Percentiles rank a stretch among this genome's conserved stretches.
phyloP scores from a whole-genome alignment of 2,329 filamentous ascomycete genomes.

The Alternaria postmessia region DNA sequence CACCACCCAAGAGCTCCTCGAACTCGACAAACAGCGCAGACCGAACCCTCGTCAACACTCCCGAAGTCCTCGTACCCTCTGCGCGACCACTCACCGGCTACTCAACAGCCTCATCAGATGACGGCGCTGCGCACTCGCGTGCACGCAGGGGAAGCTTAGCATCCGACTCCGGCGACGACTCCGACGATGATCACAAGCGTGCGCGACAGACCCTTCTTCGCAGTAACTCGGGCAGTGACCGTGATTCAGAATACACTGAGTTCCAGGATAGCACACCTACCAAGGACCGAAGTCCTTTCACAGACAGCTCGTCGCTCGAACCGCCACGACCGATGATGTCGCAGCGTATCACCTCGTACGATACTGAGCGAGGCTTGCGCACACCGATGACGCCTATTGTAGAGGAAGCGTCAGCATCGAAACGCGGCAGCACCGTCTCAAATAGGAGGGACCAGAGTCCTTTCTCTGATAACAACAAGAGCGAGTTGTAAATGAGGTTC shows the following conservation, averaged over 20 bases:
- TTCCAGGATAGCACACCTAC: slow-evolving; percentile 48
- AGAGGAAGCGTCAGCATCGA: slow-evolving; percentile 55
- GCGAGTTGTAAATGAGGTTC: slow-evolving; percentile 30
- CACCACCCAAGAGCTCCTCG: slow-evolving; percentile 39
- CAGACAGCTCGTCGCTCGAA: slow-evolving; percentile 41
- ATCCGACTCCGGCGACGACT: slow-evolving; percentile 40
- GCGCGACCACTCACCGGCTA: slow-evolving; percentile 43
- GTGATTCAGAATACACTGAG: slow-evolving; percentile 45
- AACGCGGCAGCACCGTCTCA: slow-evolving; percentile 42
- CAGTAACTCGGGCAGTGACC: slow-evolving; percentile 31
- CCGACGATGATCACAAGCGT: slow-evolving; percentile 46
- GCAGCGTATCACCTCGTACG: slow-evolving; percentile 43
- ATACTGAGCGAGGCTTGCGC: slow-evolving; percentile 36
- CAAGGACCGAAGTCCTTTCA: slow-evolving; percentile 43
- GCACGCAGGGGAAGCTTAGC: slow-evolving; percentile 42
- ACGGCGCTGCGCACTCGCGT: slow-evolving; percentile 43
- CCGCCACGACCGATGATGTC: slow-evolving; percentile 33
- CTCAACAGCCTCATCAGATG: slow-evolving; percentile 44
- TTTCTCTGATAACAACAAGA: slow-evolving; percentile 45
- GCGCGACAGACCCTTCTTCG: slow-evolving; percentile 42
- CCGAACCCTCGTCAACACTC: slow-evolving; percentile 34
- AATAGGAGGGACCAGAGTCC: slow-evolving; percentile 43
- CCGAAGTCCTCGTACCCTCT: slow-evolving; percentile 34
- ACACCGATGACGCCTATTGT: slow-evolving; percentile 56
- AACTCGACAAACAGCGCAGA: slow-evolving; percentile 28